Conservation (phyloP, 1,284 basidiomycete genomes). For the Coriolopsis trogii region DNA sequence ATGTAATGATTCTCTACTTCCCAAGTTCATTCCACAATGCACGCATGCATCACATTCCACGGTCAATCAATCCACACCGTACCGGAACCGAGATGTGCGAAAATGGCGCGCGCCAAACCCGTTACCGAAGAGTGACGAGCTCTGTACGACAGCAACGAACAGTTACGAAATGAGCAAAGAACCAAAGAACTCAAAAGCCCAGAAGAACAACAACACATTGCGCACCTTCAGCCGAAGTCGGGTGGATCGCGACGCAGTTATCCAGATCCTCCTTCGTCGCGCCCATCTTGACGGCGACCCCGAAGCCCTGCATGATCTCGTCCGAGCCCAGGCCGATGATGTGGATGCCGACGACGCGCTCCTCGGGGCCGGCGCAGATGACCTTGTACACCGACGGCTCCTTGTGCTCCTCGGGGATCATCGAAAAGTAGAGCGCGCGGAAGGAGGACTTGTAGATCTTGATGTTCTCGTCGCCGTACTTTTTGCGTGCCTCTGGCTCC, state of each 20-base stretch:
- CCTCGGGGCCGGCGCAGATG: slow-evolving; percentile 83
- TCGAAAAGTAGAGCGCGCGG: slow-evolving; percentile 86
- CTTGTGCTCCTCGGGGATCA: slow-evolving; percentile 86
- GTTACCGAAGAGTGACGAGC: slow-evolving; percentile 43
- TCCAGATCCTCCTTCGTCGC: slow-evolving; percentile 86
- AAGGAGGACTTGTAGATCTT: slow-evolving; percentile 89
- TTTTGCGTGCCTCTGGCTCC: slow-evolving; percentile 86
- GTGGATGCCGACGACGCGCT: slow-evolving; percentile 94
- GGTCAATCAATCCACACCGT: no score
- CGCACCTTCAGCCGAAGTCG: slow-evolving; percentile 75
- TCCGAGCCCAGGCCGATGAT: slow-evolving; percentile 91
- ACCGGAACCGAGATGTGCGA: no score
- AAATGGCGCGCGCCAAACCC: no score
- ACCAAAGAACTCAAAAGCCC: neutral
- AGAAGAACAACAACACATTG: slow-evolving; percentile 25
- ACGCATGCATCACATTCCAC: no score
- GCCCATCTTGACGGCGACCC: slow-evolving; percentile 96
- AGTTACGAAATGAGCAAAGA: neutral
- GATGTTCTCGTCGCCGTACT: slow-evolving; percentile 84
- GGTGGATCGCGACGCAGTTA: slow-evolving; percentile 91
- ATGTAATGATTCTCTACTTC: no score
- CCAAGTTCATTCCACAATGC: no score
- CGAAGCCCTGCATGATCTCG: slow-evolving; percentile 94
- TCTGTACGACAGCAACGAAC: no score
- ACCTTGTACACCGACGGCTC: slow-evolving; percentile 95